Evolutionary conservation across 1,284 basidiomycete genomes (phyloP).

Genomic region (Cutaneotrichosporon cavernicola): DNA sequence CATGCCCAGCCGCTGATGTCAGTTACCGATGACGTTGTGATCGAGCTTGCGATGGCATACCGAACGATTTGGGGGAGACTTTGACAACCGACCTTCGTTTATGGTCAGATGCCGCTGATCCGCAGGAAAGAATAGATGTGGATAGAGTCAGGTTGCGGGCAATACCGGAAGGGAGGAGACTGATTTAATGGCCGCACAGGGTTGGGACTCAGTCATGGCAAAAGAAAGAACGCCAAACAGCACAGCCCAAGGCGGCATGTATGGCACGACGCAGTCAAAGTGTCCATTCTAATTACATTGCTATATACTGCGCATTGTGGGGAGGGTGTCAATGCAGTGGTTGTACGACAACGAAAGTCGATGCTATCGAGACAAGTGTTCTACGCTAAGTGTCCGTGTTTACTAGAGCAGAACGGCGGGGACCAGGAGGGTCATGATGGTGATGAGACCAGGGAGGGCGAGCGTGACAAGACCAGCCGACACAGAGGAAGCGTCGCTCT

Average conservation of each 20-base stretch:
- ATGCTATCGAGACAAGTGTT: conserved; percentile 9
- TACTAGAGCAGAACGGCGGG: conserved; percentile 10
- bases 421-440: conserved; percentile 3
- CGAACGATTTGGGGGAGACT: too few species aligned
- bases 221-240: background rate
- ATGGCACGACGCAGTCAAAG: background rate
- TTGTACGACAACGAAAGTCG: background rate
- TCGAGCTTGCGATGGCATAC: background rate
- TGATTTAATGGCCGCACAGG: too few species aligned
- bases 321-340: conserved; percentile 10
- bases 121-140: too few species aligned
- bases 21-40: background rate
- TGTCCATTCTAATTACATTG: conserved; percentile 4
- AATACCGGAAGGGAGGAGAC: too few species aligned
- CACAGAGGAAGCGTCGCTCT: conserved; percentile 8
- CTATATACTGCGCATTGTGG: background rate
- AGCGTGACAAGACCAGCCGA: conserved; percentile 9
- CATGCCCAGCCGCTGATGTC: background rate
- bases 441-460: conserved; percentile 4
- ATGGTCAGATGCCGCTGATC: too few species aligned
- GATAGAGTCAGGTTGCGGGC: too few species aligned
- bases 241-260: background rate
- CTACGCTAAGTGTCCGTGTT: conserved; percentile 11
- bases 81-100: too few species aligned
- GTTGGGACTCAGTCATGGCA: background rate